These are phyloP conservation scores for Athelia sp. DNA, from an alignment of 1,284 basidiomycete genomes.

Conservation along the genomic window DNA sequence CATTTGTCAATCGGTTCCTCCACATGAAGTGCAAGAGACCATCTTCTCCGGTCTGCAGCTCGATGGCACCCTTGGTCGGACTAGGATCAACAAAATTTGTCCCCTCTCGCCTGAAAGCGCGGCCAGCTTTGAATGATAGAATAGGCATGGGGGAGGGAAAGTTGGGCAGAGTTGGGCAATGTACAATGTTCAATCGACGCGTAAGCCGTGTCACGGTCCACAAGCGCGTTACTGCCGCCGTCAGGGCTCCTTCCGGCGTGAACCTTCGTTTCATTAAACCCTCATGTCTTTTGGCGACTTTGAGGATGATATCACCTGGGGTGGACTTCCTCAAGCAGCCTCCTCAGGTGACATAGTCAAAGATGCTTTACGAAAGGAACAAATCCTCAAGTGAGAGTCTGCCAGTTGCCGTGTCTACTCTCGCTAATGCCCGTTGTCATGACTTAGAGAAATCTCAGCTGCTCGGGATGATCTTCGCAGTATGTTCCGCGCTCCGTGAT, in stretches of 20 bases:
- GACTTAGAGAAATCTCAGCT: constrained; percentile 60
- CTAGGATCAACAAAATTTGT: constrained; percentile 65
- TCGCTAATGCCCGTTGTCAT: constrained; percentile 8
- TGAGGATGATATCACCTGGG: constrained; percentile 64
- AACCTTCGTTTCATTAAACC: background rate
- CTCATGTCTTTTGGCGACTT: constrained; percentile 47
- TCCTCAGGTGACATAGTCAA: constrained; percentile 59
- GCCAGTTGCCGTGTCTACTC: background rate
- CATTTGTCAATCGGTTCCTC: constrained; percentile 62
- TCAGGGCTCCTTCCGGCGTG: constrained; percentile 20
- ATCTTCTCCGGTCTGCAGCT: constrained; percentile 65
- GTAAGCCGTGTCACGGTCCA: constrained; percentile 29
- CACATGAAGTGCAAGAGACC: constrained; percentile 72
- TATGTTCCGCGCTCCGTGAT: constrained; percentile 27
- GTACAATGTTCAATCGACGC: background rate
- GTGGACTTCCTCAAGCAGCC: constrained; percentile 30
- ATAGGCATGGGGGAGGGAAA: constrained; percentile 20
- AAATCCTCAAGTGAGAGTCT: constrained; percentile 46
- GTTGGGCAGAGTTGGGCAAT: constrained; percentile 5
- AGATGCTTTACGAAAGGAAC: constrained; percentile 70
- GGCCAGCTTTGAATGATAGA: constrained; percentile 79
- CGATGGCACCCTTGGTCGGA: constrained; percentile 66
- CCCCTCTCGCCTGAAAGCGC: constrained; percentile 57
- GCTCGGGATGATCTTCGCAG: constrained; percentile 72
- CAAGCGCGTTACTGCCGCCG: constrained; percentile 24